A percentile compares a stretch with the other conserved stretches of the same genome.
phyloP scores from a whole-genome alignment of 495 filamentous ascomycete genomes.

The Penicillium cinerascens region DNA sequence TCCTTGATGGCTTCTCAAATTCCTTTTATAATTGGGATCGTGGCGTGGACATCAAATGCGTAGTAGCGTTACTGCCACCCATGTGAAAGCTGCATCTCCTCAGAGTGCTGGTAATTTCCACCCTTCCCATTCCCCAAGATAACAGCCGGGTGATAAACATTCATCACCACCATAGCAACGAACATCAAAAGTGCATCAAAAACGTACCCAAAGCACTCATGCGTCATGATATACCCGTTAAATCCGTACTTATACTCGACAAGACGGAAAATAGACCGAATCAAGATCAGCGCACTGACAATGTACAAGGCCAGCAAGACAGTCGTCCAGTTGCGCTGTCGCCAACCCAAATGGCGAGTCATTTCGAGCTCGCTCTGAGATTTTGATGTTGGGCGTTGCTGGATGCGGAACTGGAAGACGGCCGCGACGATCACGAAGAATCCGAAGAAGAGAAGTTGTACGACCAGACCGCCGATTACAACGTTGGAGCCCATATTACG shows the following conservation, averaged over 20 bases:
- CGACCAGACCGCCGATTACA: conserved; percentile 40
- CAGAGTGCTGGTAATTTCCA: background rate
- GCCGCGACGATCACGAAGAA: conserved; percentile 39
- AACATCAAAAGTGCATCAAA: conserved; percentile 63
- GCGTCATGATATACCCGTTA: conserved; percentile 45
- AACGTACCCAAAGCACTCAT: conserved; percentile 60
- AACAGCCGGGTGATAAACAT: conserved; percentile 30
- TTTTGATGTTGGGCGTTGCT: conserved; percentile 13
- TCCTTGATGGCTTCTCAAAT: too few relatives aligned
- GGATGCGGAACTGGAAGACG: conserved; percentile 38
- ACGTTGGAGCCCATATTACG: conserved; percentile 36
- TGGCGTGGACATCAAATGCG: too few relatives aligned
- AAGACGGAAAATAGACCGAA: conserved; percentile 59
- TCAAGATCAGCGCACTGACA: conserved; percentile 52
- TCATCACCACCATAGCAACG: conserved; percentile 50
- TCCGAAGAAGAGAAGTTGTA: conserved; percentile 45
- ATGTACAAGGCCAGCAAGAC: conserved; percentile 51
- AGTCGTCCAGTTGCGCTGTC: conserved; percentile 44
- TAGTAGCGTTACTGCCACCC: background rate
- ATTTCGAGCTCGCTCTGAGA: conserved; percentile 9
- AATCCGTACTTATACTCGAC: conserved; percentile 59
- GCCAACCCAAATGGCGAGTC: conserved; percentile 12
- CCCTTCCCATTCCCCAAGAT: conserved; percentile 25
- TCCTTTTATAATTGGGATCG: too few relatives aligned
- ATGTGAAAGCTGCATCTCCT: conserved; percentile 7